These are phyloP conservation scores for Metschnikowia lunata DNA, from an alignment of 805 yeast genomes.

Conservation along the genomic window DNA sequence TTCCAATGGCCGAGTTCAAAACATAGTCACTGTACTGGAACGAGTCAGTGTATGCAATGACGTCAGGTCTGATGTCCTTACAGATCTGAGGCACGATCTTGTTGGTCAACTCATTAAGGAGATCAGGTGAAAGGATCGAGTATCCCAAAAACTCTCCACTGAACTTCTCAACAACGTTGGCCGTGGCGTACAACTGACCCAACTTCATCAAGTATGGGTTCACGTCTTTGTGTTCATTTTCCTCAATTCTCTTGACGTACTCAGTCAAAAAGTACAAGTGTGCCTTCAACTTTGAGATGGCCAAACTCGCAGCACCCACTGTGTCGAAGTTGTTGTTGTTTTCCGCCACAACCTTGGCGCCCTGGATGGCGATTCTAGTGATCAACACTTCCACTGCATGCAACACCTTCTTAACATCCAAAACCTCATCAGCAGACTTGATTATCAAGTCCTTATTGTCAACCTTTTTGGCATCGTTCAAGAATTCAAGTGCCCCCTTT, in stretches of 20 bases:
- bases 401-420: constrained; percentile 13
- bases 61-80: constrained; percentile 17
- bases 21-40: constrained; percentile 18
- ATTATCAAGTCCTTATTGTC: constrained; percentile 13
- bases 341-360: constrained; percentile 15
- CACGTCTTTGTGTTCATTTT: constrained; percentile 12
- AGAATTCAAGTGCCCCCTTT: constrained; percentile 15
- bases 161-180: constrained; percentile 18
- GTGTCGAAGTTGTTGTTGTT: constrained; percentile 17
- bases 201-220: constrained; percentile 14
- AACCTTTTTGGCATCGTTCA: constrained; percentile 16
- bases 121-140: constrained; percentile 13
- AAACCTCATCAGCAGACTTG: constrained; percentile 11
- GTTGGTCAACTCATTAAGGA: constrained; percentile 16
- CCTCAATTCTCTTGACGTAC: constrained; percentile 9
- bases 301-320: constrained; percentile 18
- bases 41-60: constrained; percentile 18
- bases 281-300: constrained; percentile 20
- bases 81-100: constrained; percentile 15
- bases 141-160: constrained; percentile 17
- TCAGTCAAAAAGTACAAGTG: constrained; percentile 18
- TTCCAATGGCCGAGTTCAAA: constrained; percentile 18
- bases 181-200: constrained; percentile 18
- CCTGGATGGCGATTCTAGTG: constrained; percentile 18
- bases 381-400: constrained; percentile 17